A percentile compares a stretch with the other conserved stretches of the same genome.
Evolutionary conservation across 2,329 filamentous ascomycete genomes (phyloP).

Genomic region (Fusarium dimerum): DNA sequence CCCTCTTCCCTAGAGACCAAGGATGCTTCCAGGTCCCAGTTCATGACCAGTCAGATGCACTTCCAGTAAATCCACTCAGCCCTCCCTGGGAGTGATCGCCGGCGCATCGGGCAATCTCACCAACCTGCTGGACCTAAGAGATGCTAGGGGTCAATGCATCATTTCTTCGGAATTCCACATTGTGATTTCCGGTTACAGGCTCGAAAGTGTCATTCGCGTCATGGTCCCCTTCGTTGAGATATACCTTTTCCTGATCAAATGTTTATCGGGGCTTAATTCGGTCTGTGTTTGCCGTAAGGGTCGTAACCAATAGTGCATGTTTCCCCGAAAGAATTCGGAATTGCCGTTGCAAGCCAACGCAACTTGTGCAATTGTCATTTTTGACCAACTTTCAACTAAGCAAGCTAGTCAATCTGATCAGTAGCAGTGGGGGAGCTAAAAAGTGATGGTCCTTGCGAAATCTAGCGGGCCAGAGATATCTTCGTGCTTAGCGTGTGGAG

Average conservation of each 20-base stretch:
- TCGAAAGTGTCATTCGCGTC: conserved; percentile 13
- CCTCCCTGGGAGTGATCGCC: conserved; percentile 24
- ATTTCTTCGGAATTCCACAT: conserved; percentile 18
- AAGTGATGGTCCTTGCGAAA: background rate
- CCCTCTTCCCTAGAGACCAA: conserved; percentile 4
- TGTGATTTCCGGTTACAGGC: conserved; percentile 1
- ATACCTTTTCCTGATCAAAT: too few relatives aligned
- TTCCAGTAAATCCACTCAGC: conserved; percentile 7
- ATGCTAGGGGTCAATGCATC: conserved; percentile 9
- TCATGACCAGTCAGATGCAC: conserved; percentile 11
- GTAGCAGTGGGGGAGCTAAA: background rate
- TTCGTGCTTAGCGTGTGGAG: background rate
- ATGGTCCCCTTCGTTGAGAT: too few relatives aligned
- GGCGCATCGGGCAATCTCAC: conserved; percentile 28
- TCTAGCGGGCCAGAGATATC: background rate
- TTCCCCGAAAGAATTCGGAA: too few relatives aligned
- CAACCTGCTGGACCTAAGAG: conserved; percentile 21
- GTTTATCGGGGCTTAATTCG: too few relatives aligned
- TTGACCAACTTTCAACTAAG: too few relatives aligned
- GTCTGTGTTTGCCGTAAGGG: too few relatives aligned
- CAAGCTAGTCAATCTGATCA: background rate
- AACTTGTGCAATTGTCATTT: too few relatives aligned
- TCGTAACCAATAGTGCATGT: too few relatives aligned
- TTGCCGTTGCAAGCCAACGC: too few relatives aligned
- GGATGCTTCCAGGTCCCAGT: conserved; percentile 11